Conservation (phyloP, 2,329 filamentous ascomycete genomes). For the Alternaria ethzedia region DNA sequence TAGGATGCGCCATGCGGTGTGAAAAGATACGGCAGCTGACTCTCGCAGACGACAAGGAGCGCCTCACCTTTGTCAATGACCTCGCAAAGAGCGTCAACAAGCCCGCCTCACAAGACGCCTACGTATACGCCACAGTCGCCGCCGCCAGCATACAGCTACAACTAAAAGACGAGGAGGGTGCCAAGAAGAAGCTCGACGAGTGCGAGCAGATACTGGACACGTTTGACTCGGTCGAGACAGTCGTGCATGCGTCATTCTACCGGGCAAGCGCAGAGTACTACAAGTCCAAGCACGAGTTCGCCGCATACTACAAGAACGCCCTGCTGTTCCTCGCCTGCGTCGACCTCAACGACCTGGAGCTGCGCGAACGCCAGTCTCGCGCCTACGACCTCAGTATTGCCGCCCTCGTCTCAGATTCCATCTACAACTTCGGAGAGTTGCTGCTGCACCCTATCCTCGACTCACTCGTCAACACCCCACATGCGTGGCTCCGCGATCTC, state of each 20-base stretch:
- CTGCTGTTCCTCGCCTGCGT: slow-evolving; percentile 98
- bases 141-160: slow-evolving; percentile 87
- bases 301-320: slow-evolving; percentile 95
- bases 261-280: slow-evolving; percentile 94
- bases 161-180: slow-evolving; percentile 78
- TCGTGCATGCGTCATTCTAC: slow-evolving; percentile 97
- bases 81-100: slow-evolving; percentile 90
- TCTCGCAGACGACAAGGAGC: slow-evolving; percentile 78
- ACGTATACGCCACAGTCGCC: slow-evolving; percentile 90
- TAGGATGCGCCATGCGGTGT: slow-evolving; percentile 56
- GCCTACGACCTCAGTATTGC: slow-evolving; percentile 94
- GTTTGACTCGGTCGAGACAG: slow-evolving; percentile 93
- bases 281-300: slow-evolving; percentile 89
- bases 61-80: slow-evolving; percentile 81
- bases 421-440: slow-evolving; percentile 99
- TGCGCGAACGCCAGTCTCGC: slow-evolving; percentile 77
- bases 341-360: slow-evolving; percentile 75
- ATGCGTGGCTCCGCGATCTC: slow-evolving; percentile 92
- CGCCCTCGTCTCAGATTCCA: slow-evolving; percentile 89
- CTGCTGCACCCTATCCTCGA: slow-evolving; percentile 95
- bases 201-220: slow-evolving; percentile 87
- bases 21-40: slow-evolving; percentile 24
- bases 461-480: slow-evolving; percentile 73
- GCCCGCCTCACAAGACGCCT: slow-evolving; percentile 90
- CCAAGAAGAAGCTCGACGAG: slow-evolving; percentile 83